Conservation (phyloP, 495 filamentous ascomycete genomes). For the Xylaria bambusicola region DNA sequence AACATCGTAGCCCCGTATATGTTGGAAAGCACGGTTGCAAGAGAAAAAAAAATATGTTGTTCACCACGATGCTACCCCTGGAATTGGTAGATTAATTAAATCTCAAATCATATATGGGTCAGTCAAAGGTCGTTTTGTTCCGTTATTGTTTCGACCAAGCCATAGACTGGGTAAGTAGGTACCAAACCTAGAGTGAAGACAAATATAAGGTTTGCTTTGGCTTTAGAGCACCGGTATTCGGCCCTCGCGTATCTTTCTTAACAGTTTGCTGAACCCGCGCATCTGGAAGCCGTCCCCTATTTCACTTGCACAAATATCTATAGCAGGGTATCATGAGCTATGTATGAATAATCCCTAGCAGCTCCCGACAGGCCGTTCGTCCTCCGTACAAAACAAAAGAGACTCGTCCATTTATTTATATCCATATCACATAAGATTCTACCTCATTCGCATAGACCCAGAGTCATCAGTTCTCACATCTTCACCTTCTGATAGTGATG, state of each 20-base stretch:
- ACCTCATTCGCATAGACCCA: not conserved
- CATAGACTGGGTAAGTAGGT: too few relatives aligned
- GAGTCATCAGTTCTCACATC: not conserved
- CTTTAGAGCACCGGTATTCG: not conserved
- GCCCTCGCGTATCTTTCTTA: not conserved
- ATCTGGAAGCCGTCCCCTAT: not conserved
- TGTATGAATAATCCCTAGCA: not conserved
- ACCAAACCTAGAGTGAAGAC: not conserved
- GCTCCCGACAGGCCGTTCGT: not conserved
- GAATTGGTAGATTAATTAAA: too few relatives aligned
- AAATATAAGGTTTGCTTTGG: not conserved
- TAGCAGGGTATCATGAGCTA: conserved; percentile 13
- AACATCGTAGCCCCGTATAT: too few relatives aligned
- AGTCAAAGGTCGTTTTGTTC: too few relatives aligned
- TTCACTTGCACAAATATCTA: conserved; percentile 9
- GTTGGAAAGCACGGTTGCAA: too few relatives aligned
- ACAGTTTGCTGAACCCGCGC: conserved; percentile 1
- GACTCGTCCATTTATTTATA: conserved; percentile 3
- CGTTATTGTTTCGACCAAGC: too few relatives aligned
- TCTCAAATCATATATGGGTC: too few relatives aligned
- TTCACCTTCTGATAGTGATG: not conserved
- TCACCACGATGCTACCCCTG: too few relatives aligned
- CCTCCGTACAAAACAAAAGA: not conserved
- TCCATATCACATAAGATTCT: not conserved
- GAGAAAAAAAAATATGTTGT: too few relatives aligned